Base-by-base conservation (phyloP, 2,329 filamentous ascomycete species). In the Xylariales sp. region DNA sequence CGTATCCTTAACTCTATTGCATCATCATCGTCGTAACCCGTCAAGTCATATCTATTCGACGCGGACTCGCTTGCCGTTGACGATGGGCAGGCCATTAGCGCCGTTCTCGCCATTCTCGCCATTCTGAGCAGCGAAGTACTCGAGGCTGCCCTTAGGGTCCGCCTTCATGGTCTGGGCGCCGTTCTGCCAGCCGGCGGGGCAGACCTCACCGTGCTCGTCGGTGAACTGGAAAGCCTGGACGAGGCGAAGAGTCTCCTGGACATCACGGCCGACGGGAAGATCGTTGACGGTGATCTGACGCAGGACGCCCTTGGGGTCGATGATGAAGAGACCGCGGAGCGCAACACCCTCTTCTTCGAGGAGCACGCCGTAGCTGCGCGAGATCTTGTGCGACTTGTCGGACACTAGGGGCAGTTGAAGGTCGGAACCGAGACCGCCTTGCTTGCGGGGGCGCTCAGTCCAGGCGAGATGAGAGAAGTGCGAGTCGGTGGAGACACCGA, bases 131-230 rank as follows among this genome's bases (percentile, higher is more conserved):
- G 73, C 62, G 70, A 85, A 85, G 77, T 85, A 85, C 76, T 84
- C 83, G 45, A 85, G 78, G 73, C 81, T 84, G 61, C 81, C 82
- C 79, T 84, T 85, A 71, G 83, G 83, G 67, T 84, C 83, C 65
- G 83, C 81, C 82, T 85, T 85, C 79, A 85, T 84, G 60, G 79
- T 80, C 78, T 84, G 81, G 75, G 76, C 77, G 58, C 83, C 83
- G 67, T 81, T 77, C 67, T 81, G 80, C 83, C 83, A 85, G 74
- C 83, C 83, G 62, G 83, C 83, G 52, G 83, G 83, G 80, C 83
- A 94, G 63, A 93, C 87, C 78, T 93, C 89, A 80, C 93, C 94
- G 84, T 92, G 93, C 73, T 93, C 91, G 73, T 94, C 91, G 12
- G 92, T 92, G 83, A 95, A 93, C 80, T 94, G 92, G 79, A 94